Percentiles rank a stretch among this genome's conserved stretches.
phyloP scores from a whole-genome alignment of 352 stramenopile genomes.

The Saprolegnia parasitica region DNA sequence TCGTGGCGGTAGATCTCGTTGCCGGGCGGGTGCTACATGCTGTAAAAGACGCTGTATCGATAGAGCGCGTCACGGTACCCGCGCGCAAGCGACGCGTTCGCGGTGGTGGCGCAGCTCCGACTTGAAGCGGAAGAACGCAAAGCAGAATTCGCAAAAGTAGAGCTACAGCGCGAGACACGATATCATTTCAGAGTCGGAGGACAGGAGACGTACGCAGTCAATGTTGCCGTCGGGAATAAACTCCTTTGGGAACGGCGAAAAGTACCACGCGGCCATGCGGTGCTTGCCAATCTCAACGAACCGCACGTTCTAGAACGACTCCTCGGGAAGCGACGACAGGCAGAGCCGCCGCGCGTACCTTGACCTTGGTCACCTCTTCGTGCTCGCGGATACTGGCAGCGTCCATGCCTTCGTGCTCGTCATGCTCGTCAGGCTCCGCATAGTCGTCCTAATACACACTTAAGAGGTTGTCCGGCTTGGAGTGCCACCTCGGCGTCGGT shows the following conservation, averaged over 20 bases:
- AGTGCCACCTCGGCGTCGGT: conserved; percentile 35
- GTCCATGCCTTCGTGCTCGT: conserved; percentile 98
- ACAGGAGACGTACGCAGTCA: conserved; percentile 59
- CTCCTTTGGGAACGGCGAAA: conserved; percentile 96
- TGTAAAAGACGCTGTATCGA: background rate
- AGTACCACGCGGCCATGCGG: conserved; percentile 97
- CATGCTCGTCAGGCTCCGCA: conserved; percentile 82
- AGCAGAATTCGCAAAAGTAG: conserved; percentile 87
- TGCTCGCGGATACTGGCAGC: conserved; percentile 95
- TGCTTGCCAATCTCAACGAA: conserved; percentile 92
- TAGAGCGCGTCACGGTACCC: conserved; percentile 36
- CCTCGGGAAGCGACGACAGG: background rate
- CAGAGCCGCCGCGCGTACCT: conserved; percentile 37
- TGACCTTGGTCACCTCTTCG: conserved; percentile 97
- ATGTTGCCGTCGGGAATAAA: conserved; percentile 82
- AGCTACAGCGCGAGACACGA: conserved; percentile 53
- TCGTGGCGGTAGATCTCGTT: conserved; percentile 93
- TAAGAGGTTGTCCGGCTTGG: background rate
- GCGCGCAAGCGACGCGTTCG: conserved; percentile 55
- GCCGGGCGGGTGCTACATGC: conserved; percentile 58
- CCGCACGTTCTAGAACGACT: conserved; percentile 88
- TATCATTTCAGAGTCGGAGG: no score
- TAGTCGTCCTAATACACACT: conserved; percentile 49
- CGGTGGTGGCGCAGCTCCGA: conserved; percentile 62
- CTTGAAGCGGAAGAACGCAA: conserved; percentile 83